Conservation (phyloP, 2,329 filamentous ascomycete species). For the Exophiala sp. region DNA sequence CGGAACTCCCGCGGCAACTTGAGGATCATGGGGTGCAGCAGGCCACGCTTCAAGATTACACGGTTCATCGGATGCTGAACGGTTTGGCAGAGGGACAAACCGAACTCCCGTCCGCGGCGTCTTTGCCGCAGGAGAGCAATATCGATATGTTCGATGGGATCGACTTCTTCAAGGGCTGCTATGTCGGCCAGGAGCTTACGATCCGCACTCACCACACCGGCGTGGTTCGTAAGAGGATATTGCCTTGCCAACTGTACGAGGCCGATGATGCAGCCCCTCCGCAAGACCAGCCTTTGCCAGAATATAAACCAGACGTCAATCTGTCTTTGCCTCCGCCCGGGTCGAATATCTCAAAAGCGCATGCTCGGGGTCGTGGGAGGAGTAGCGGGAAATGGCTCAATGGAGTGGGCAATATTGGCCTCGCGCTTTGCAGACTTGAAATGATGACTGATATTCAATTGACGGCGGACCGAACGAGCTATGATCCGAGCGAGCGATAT, state of each 20-base stretch:
- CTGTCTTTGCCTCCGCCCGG: constrained; percentile 34
- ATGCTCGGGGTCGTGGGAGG: constrained; percentile 50
- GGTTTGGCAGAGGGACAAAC: constrained; percentile 79
- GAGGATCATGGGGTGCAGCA: constrained; percentile 21
- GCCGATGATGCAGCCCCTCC: constrained; percentile 34
- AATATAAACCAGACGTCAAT: constrained; percentile 31
- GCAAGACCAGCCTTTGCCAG: constrained; percentile 40
- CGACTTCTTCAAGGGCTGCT: constrained; percentile 94
- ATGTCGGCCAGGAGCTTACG: constrained; percentile 92
- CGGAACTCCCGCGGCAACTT: constrained; percentile 9
- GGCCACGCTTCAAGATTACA: constrained; percentile 55
- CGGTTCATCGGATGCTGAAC: constrained; percentile 66
- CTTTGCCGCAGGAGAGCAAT: constrained; percentile 82
- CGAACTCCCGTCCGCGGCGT: constrained; percentile 65
- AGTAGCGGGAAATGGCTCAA: constrained; percentile 74
- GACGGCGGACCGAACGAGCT: constrained; percentile 60
- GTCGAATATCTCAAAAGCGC: constrained; percentile 50
- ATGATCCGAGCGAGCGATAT: constrained; percentile 57
- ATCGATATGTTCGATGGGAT: constrained; percentile 79
- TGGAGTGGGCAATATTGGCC: constrained; percentile 75
- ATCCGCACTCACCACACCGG: constrained; percentile 93
- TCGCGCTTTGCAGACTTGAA: constrained; percentile 81
- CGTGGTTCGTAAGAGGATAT: constrained; percentile 80
- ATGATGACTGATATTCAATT: constrained; percentile 78
- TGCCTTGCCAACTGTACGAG: constrained; percentile 71